Percentiles rank a stretch among this genome's conserved stretches.
Evolutionary conservation across 352 stramenopile genomes (phyloP).

Genomic region (Phytophthora chlamydospora): DNA sequence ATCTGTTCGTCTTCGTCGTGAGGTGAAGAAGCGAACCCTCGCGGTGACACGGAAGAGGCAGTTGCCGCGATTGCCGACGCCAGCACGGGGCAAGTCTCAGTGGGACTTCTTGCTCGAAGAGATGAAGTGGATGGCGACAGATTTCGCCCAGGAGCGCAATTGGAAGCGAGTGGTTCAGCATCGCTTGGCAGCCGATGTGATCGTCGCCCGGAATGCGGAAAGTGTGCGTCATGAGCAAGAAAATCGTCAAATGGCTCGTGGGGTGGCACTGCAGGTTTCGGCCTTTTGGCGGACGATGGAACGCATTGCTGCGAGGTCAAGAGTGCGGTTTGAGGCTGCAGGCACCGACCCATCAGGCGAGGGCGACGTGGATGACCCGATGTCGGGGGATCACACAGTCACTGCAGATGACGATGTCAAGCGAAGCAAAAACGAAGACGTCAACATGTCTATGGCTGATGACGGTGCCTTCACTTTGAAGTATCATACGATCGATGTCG

Average conservation of each 20-base stretch:
- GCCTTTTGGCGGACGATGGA: slow-evolving; percentile 89
- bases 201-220: slow-evolving; percentile 73
- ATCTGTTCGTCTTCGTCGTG: slow-evolving; percentile 51
- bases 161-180: slow-evolving; percentile 91
- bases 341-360: slow-evolving; percentile 23
- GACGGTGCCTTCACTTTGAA: slow-evolving; percentile 35
- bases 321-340: slow-evolving; percentile 67
- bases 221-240: slow-evolving; percentile 69
- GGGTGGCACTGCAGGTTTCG: slow-evolving; percentile 72
- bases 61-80: slow-evolving; percentile 62
- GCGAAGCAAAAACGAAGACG: slow-evolving; percentile 30
- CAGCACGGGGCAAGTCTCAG: slow-evolving; percentile 70
- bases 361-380: slow-evolving; percentile 16
- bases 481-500: slow-evolving; percentile 49
- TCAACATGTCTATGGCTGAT: slow-evolving; percentile 1
- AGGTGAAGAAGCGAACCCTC: slow-evolving; percentile 44
- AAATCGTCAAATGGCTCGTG: slow-evolving; percentile 65
- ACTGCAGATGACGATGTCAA: slow-evolving; percentile 31
- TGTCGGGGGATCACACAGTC: slow-evolving; percentile 11
- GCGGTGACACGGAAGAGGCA: slow-evolving; percentile 72
- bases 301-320: slow-evolving; percentile 78
- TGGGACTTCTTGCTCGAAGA: slow-evolving; percentile 96
- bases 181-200: slow-evolving; percentile 66
- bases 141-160: slow-evolving; percentile 97
- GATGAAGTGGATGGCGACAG: slow-evolving; percentile 96